Evolutionary conservation across 139 green algal genomes (phyloP).

Genomic region (Raphidocelis subcapitata): DNA sequence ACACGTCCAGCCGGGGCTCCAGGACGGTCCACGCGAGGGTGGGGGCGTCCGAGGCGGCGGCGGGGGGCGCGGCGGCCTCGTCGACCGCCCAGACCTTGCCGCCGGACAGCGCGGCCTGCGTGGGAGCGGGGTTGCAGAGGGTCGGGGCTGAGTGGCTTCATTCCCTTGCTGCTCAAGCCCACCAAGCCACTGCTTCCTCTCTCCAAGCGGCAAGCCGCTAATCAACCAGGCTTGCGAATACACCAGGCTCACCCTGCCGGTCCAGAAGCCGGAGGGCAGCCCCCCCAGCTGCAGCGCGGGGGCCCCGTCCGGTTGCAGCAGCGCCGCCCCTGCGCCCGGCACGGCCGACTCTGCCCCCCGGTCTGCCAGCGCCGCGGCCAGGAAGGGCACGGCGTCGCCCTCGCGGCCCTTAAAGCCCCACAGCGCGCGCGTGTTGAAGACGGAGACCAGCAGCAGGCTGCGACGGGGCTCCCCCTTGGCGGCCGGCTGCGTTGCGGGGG

Average conservation of each 20-base stretch:
- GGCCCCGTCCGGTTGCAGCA: constrained; percentile 7
- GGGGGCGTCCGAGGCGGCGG: too few species aligned
- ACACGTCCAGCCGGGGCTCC: too few species aligned
- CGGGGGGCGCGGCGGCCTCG: too few species aligned
- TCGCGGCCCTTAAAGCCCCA: constrained; percentile 7
- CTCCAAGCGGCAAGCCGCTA: too few species aligned
- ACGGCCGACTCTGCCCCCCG: not conserved
- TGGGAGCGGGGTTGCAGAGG: too few species aligned
- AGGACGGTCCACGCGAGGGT: too few species aligned
- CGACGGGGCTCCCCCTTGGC: not conserved
- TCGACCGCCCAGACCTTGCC: too few species aligned
- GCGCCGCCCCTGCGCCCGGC: not conserved
- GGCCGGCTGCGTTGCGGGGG: not conserved
- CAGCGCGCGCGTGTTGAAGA: constrained; percentile 9
- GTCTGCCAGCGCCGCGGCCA: not conserved
- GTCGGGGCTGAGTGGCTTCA: too few species aligned
- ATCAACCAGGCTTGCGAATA: too few species aligned
- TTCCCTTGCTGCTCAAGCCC: too few species aligned
- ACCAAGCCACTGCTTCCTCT: too few species aligned
- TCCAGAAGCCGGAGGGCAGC: not conserved
- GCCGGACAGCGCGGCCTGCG: too few species aligned
- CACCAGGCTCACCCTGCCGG: constrained; percentile 15
- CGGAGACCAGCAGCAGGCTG: not conserved
- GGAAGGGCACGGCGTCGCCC: not conserved
- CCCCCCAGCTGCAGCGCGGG: not conserved